Evolutionary conservation across 73 alveolate species (phyloP), one percentile per base, ranked within the genome.

Genomic region (Paramecium sonneborni): DNA sequence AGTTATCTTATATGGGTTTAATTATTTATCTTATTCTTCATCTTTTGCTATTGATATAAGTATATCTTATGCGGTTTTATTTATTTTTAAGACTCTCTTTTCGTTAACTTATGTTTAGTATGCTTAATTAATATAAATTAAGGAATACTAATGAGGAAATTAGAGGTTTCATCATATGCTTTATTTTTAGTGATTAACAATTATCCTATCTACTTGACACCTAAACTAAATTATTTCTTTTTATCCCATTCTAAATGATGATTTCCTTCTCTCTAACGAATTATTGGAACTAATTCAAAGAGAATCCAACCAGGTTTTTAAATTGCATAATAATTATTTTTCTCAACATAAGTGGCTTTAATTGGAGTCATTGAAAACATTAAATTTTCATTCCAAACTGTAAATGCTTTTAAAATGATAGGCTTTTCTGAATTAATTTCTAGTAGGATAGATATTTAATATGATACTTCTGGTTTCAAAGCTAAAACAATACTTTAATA

Each of bases 191-290:
- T 32, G n/a, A 21, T 8, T 18, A 72, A 28, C 15, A 72, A 35
- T 20, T 30, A 35, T 14, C 86, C 86, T 5, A 72, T 72, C 44
- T 72, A 37, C 35, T 72, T 72, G 12, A 72, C 86, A 34, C 86
- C 68, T 18, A 52, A 52, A 52, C 68, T 38, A 35, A n/a, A 72
- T 32, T 32, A 38, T 72, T 72, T 72, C 44, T 72, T 72, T 37
- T 72, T 72, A n/a, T 72, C 86, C 86, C 86, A 72, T 38, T 72
- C 86, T 20, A 72, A 72, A 18, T 72, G 57, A 72, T 72, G 35
- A 28, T 34, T 20, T 0, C 57, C 86, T 35, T 72, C 57, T 3
- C 23, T 52, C 35, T 72, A 72, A 28, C 44, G 38, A 20, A 28
- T 72, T 10, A 72, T 30, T 72, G 86, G 86, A 7, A 72, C 86